Conservation (phyloP, 495 filamentous ascomycete species). For the Lindgomyces ingoldianus region DNA sequence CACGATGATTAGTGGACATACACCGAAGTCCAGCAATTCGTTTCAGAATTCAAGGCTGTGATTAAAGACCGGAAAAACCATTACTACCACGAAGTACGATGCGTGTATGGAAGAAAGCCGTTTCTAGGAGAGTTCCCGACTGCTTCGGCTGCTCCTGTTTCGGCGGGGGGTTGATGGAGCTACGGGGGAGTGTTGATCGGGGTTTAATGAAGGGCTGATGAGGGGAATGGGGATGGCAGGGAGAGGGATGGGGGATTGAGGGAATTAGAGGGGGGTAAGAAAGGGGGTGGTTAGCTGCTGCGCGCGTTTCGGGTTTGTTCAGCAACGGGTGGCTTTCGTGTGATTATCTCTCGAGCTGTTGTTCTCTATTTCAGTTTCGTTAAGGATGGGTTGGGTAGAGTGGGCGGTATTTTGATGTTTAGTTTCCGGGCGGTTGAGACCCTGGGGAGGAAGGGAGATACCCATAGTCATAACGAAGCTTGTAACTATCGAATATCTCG, state of each 20-base stretch:
- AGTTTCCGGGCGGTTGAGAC: no score
- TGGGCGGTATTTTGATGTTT: not conserved
- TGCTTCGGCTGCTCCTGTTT: not conserved
- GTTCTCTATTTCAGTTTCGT: no score
- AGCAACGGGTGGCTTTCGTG: no score
- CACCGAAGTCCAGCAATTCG: constrained; percentile 29
- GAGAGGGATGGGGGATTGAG: not conserved
- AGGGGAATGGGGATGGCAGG: not conserved
- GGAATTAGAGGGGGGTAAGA: not conserved
- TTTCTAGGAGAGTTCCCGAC: not conserved
- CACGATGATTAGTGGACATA: constrained; percentile 41
- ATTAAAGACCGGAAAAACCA: constrained; percentile 35
- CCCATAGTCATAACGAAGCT: not conserved
- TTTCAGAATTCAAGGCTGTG: constrained; percentile 18
- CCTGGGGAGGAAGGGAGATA: not conserved
- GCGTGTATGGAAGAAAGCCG: constrained; percentile 36
- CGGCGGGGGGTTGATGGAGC: not conserved
- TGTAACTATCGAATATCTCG: not conserved
- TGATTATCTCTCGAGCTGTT: no score
- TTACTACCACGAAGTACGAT: constrained; percentile 33
- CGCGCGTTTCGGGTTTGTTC: not conserved
- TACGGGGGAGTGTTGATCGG: not conserved
- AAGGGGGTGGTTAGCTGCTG: not conserved
- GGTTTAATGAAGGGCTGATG: not conserved
- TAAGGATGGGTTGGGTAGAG: not conserved